phyloP scores from a whole-genome alignment of 306 rosid species.

The Malus asiatica region DNA sequence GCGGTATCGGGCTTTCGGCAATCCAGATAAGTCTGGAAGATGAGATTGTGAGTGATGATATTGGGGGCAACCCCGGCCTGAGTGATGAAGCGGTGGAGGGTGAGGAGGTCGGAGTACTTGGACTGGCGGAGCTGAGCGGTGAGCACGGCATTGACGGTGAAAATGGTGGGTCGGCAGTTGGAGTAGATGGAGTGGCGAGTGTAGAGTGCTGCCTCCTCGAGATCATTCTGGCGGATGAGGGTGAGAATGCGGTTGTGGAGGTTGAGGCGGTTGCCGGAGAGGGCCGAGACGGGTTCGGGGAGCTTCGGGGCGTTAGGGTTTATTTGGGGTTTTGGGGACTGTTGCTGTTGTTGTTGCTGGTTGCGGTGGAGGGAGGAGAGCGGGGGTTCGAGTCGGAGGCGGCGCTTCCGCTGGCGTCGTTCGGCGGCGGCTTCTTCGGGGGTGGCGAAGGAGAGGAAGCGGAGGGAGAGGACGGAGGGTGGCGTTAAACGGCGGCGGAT shows the following conservation, averaged over 20 bases:
- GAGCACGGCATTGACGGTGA: conserved; percentile 81
- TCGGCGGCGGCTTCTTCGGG: conserved; percentile 97
- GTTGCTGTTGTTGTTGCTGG: conserved; percentile 25
- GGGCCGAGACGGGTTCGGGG: conserved; percentile 70
- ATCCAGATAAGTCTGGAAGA: conserved; percentile 86
- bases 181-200: conserved; percentile 94
- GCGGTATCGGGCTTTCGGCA: conserved; percentile 88
- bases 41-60: conserved; percentile 69
- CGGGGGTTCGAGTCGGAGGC: conserved; percentile 94
- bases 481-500: neutral
- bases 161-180: conserved; percentile 87
- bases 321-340: conserved; percentile 28
- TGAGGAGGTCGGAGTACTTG: conserved; percentile 72
- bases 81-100: conserved; percentile 85
- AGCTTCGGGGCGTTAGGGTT: conserved; percentile 84
- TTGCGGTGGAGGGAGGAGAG: conserved; percentile 68
- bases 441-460: conserved; percentile 70
- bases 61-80: conserved; percentile 93
- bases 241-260: conserved; percentile 75
- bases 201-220: conserved; percentile 85
- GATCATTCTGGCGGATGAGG: conserved; percentile 71
- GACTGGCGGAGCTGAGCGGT: conserved; percentile 76
- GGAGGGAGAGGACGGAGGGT: conserved; percentile 34
- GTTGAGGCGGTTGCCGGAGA: conserved; percentile 71
- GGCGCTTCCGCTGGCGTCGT: conserved; percentile 93